phyloP scores from a whole-genome alignment of 371 early-diverging fungal genomes.

The Nematocida sp. region DNA sequence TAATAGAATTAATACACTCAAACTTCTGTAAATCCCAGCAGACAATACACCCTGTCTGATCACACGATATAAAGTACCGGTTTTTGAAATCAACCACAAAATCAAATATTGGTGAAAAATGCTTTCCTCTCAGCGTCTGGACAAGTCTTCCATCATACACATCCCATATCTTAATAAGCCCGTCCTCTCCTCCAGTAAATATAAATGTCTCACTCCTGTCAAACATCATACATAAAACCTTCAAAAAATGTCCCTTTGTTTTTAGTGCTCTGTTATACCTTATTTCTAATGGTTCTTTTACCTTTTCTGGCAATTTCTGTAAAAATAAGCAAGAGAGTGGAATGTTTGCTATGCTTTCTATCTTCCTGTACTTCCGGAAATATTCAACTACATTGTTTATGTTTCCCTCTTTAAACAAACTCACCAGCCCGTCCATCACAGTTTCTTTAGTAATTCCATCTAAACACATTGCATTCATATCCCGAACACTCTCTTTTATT shows the following conservation, averaged over 20 bases:
- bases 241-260: slow-evolving; percentile 65
- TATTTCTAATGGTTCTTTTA: neutral
- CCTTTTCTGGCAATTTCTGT: neutral
- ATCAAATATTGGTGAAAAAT: slow-evolving; percentile 60
- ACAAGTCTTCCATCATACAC: slow-evolving; percentile 56
- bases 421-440: slow-evolving; percentile 9
- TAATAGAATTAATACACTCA: slow-evolving; percentile 17
- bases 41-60: slow-evolving; percentile 61
- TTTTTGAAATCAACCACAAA: slow-evolving; percentile 64
- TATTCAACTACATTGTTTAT: slow-evolving; percentile 47
- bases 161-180: slow-evolving; percentile 69
- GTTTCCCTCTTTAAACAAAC: slow-evolving; percentile 15
- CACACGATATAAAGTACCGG: slow-evolving; percentile 62
- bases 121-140: slow-evolving; percentile 62
- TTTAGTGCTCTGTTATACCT: neutral
- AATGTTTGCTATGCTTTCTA: neutral
- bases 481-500: slow-evolving; percentile 15
- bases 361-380: slow-evolving; percentile 31
- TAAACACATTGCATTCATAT: slow-evolving; percentile 6
- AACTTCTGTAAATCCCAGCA: slow-evolving; percentile 60
- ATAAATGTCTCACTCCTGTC: slow-evolving; percentile 65
- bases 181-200: slow-evolving; percentile 68
- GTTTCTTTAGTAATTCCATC: slow-evolving; percentile 25
- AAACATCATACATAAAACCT: slow-evolving; percentile 64
- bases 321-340: slow-evolving; percentile 20